Percentiles rank a stretch among this genome's conserved stretches.
Conservation (phyloP, 2,329 filamentous ascomycete genomes). For the Trichothecium sympodiale region DNA sequence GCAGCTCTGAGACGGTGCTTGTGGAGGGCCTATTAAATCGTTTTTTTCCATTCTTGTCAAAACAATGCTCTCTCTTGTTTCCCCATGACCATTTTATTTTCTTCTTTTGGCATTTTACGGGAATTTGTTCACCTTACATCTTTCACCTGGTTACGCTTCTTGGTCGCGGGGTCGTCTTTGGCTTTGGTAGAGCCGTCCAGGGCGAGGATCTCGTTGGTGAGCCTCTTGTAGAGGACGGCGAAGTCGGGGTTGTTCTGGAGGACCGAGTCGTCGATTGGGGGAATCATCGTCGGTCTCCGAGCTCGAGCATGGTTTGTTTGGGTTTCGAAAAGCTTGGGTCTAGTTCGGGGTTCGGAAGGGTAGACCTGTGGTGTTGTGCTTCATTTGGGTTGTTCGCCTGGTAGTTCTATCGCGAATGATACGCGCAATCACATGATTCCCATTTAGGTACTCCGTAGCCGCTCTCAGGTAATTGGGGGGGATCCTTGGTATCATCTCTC, state of each 20-base stretch:
- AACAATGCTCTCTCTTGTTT: too few relatives aligned
- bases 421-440: conserved; percentile 24
- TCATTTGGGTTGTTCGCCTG: too few relatives aligned
- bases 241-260: conserved; percentile 49
- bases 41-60: too few relatives aligned
- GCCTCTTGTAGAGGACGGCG: conserved; percentile 42
- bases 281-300: conserved; percentile 32
- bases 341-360: too few relatives aligned
- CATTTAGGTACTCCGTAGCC: too few relatives aligned
- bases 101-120: too few relatives aligned
- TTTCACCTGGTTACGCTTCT: conserved; percentile 36
- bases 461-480: too few relatives aligned
- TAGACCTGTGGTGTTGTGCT: too few relatives aligned
- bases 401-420: conserved; percentile 14
- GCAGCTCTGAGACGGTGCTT: conserved; percentile 34
- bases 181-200: conserved; percentile 43
- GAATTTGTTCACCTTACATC: conserved; percentile 35
- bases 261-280: conserved; percentile 43
- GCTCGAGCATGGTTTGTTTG: too few relatives aligned
- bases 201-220: conserved; percentile 44
- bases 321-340: too few relatives aligned
- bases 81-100: too few relatives aligned
- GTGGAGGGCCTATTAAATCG: conserved; percentile 32
- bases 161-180: conserved; percentile 36
- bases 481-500: too few relatives aligned